These are phyloP conservation scores for Macrotyloma uniflorum DNA, from an alignment of 306 rosid species.

Conservation along the genomic window DNA sequence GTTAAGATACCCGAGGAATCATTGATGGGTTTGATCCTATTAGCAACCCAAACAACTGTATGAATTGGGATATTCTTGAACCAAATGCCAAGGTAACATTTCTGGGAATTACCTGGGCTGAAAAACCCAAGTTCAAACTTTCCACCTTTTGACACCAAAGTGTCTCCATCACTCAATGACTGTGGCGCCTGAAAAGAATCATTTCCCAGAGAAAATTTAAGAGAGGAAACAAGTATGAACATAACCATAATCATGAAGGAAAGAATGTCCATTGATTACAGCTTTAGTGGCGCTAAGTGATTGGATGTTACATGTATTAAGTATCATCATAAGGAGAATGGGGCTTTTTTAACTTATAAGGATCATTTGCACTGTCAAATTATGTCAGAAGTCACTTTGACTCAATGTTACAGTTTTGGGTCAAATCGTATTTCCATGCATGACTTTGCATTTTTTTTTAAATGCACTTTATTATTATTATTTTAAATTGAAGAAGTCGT, in stretches of 20 bases:
- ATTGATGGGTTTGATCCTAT: constrained; percentile 34
- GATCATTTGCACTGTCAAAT: too few relatives aligned
- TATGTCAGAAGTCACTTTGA: too few relatives aligned
- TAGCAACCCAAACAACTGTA: constrained; percentile 7
- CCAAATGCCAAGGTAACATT: constrained; percentile 1
- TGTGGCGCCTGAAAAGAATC: constrained; percentile 36
- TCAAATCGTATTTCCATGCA: too few relatives aligned
- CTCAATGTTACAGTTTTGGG: too few relatives aligned
- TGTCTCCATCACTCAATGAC: constrained; percentile 32
- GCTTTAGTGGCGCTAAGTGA: neutral
- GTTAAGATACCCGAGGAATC: constrained; percentile 29
- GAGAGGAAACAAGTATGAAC: neutral
- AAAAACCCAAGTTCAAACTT: constrained; percentile 38
- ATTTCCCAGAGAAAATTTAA: constrained; percentile 8
- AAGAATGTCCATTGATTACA: neutral
- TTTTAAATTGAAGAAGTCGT: too few relatives aligned
- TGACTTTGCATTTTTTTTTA: too few relatives aligned
- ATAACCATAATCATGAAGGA: neutral
- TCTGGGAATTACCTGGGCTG: neutral
- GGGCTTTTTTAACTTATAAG: too few relatives aligned
- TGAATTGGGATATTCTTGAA: neutral
- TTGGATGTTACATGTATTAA: neutral
- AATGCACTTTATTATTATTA: too few relatives aligned
- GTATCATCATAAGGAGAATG: neutral
- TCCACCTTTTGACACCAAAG: constrained; percentile 46